Percentiles rank a stretch among this genome's conserved stretches.
These are phyloP conservation scores for Biscutella laevigata DNA, from an alignment of 441 rosid species.

Conservation along the genomic window DNA sequence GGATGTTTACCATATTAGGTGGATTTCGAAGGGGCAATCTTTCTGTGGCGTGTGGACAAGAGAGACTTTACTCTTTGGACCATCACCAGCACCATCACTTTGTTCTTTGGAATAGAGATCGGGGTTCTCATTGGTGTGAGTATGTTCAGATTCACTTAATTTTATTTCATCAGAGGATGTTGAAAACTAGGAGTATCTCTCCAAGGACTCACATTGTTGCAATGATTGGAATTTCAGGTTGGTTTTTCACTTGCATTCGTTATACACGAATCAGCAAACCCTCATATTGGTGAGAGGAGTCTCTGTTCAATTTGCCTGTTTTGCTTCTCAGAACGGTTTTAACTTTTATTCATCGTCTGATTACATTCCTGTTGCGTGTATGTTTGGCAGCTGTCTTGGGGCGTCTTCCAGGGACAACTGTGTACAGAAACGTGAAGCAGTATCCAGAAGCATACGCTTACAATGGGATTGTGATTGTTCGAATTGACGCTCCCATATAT, in stretches of 20 bases:
- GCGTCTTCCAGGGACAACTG: conserved; percentile 95
- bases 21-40: conserved; percentile 82
- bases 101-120: conserved; percentile 92
- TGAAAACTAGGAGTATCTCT: background rate
- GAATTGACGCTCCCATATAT: conserved; percentile 88
- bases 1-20: conserved; percentile 42
- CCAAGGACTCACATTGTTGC: conserved; percentile 1
- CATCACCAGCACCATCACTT: conserved; percentile 63
- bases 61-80: conserved; percentile 95
- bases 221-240: conserved; percentile 44
- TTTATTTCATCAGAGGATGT: background rate
- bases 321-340: background rate
- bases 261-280: conserved; percentile 96
- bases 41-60: conserved; percentile 90
- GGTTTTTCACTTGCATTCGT: conserved; percentile 93
- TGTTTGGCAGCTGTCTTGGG: conserved; percentile 98
- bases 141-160: conserved; percentile 12
- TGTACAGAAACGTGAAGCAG: conserved; percentile 80
- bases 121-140: conserved; percentile 97
- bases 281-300: conserved; percentile 72
- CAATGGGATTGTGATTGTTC: conserved; percentile 84
- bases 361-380: too few species aligned
- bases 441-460: conserved; percentile 95
- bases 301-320: background rate
- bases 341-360: background rate